Evolutionary conservation across 306 rosid species (phyloP).

Genomic region (Alnus glutinosa): DNA sequence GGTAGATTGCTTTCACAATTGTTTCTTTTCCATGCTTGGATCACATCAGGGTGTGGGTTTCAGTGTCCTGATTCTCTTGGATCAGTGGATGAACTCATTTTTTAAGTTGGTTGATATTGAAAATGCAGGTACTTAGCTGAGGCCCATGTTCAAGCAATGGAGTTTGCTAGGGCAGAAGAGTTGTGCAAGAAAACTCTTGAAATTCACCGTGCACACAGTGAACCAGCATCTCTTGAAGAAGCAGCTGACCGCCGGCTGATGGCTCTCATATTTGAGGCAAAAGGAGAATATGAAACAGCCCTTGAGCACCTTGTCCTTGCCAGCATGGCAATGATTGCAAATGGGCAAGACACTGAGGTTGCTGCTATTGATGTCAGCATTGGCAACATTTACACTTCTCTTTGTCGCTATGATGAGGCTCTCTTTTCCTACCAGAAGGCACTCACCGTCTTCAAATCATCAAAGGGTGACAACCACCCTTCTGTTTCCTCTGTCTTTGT

Average conservation of each 20-base stretch:
- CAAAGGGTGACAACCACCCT: slow-evolving; percentile 94
- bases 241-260: slow-evolving; percentile 93
- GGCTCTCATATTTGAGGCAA: slow-evolving; percentile 90
- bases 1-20: not conserved
- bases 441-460: slow-evolving; percentile 85
- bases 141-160: slow-evolving; percentile 99
- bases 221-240: slow-evolving; percentile 97
- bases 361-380: slow-evolving; percentile 96
- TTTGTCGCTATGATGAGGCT: slow-evolving; percentile 95
- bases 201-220: slow-evolving; percentile 87
- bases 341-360: slow-evolving; percentile 87
- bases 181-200: slow-evolving; percentile 86
- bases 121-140: slow-evolving; percentile 83
- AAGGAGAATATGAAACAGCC: slow-evolving; percentile 83
- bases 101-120: slow-evolving; percentile 13
- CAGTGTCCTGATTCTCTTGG: not conserved
- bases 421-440: slow-evolving; percentile 98
- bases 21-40: not conserved
- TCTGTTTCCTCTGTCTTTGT: slow-evolving; percentile 88
- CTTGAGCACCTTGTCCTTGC: slow-evolving; percentile 98
- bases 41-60: not conserved
- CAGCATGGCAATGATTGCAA: slow-evolving; percentile 97
- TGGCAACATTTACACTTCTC: slow-evolving; percentile 91
- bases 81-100: not conserved
- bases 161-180: slow-evolving; percentile 92